Evolutionary conservation across 768 basidiomycete species (phyloP).

Genomic region (Boletus rubropictus): DNA sequence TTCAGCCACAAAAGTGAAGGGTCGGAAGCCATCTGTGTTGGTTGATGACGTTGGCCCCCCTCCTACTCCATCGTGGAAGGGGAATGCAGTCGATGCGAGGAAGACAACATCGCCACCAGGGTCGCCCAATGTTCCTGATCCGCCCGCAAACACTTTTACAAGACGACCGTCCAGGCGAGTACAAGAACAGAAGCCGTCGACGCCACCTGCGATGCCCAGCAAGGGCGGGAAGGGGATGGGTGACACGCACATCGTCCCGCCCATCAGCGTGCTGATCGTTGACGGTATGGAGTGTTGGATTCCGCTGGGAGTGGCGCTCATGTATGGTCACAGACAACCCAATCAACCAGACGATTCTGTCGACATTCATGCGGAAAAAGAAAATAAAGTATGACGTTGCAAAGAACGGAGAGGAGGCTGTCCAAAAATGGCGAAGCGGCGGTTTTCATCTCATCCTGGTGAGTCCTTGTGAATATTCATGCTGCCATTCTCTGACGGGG

Average conservation of each 20-base stretch:
- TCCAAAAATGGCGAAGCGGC: conserved; percentile 90
- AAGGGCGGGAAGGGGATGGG: conserved; percentile 48
- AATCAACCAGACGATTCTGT: conserved; percentile 95
- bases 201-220: conserved; percentile 26
- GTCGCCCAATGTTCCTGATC: conserved; percentile 26
- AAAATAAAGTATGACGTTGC: conserved; percentile 93
- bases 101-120: conserved; percentile 32
- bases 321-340: conserved; percentile 72
- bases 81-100: conserved; percentile 25
- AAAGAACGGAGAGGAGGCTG: conserved; percentile 92
- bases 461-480: conserved; percentile 26
- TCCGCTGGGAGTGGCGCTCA: conserved; percentile 9
- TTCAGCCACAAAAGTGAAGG: conserved; percentile 19
- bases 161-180: conserved; percentile 32
- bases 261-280: conserved; percentile 96
- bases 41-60: conserved; percentile 21
- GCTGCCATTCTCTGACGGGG: conserved; percentile 10
- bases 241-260: conserved; percentile 80
- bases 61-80: conserved; percentile 21
- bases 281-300: conserved; percentile 60
- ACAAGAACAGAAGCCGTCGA: conserved; percentile 25
- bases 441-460: conserved; percentile 95
- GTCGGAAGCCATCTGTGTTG: conserved; percentile 29
- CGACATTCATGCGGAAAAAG: conserved; percentile 95
- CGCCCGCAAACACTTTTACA: conserved; percentile 18